These are phyloP conservation scores for Vanrija sp. DNA, from an alignment of 1,284 basidiomycete species.

Conservation along the genomic window DNA sequence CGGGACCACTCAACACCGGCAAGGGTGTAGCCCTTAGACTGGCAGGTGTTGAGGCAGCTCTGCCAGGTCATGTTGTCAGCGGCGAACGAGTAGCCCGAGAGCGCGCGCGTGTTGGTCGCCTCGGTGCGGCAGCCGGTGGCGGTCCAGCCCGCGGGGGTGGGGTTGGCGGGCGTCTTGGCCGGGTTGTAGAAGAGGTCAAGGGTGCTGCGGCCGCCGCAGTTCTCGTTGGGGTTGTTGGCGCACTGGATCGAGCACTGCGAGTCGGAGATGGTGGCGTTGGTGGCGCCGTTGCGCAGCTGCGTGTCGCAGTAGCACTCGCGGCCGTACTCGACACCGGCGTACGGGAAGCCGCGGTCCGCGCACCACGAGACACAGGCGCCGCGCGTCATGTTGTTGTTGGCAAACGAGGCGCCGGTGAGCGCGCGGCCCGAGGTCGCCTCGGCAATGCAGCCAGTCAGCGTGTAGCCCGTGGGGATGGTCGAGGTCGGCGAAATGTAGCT, in stretches of 20 bases:
- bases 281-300: slow-evolving; percentile 29
- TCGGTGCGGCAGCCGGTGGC: slow-evolving; percentile 37
- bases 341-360: slow-evolving; percentile 22
- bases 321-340: slow-evolving; percentile 37
- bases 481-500: background rate
- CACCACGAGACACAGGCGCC: slow-evolving; percentile 26
- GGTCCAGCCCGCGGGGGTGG: slow-evolving; percentile 34
- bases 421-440: slow-evolving; percentile 27
- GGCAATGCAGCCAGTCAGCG: slow-evolving; percentile 25
- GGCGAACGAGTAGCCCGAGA: slow-evolving; percentile 14
- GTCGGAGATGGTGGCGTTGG: slow-evolving; percentile 23
- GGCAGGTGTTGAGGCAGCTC: slow-evolving; percentile 36
- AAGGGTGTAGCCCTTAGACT: slow-evolving; percentile 37
- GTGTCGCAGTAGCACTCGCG: slow-evolving; percentile 38
- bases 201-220: slow-evolving; percentile 36
- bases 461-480: background rate
- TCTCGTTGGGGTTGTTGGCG: slow-evolving; percentile 28
- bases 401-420: slow-evolving; percentile 20
- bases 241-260: slow-evolving; percentile 31
- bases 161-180: slow-evolving; percentile 15
- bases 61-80: slow-evolving; percentile 32
- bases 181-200: slow-evolving; percentile 56
- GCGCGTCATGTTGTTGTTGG: slow-evolving; percentile 26
- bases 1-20: slow-evolving; percentile 44
- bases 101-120: slow-evolving; percentile 7